phyloP scores from a whole-genome alignment of 352 stramenopile genomes.

The Phytophthora syringae region DNA sequence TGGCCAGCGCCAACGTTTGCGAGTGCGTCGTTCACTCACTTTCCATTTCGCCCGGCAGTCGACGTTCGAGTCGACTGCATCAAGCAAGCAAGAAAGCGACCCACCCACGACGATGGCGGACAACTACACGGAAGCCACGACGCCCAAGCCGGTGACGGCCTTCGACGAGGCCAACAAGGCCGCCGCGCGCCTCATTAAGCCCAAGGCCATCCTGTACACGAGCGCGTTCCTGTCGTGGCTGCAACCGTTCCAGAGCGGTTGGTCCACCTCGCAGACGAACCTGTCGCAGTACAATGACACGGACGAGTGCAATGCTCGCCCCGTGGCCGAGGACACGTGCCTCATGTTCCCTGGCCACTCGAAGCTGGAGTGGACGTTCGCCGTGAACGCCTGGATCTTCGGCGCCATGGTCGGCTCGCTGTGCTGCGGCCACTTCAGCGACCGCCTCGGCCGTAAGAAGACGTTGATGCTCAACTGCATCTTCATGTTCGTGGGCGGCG shows the following conservation, averaged over 20 bases:
- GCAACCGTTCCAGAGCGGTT: too few species aligned
- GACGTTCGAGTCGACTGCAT: conserved; percentile 13
- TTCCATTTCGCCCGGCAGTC: conserved; percentile 14
- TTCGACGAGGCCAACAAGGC: conserved; percentile 25
- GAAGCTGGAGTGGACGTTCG: too few species aligned
- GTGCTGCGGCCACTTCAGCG: conserved; percentile 37
- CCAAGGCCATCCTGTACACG: too few species aligned
- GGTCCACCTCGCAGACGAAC: too few species aligned
- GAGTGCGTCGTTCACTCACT: conserved; percentile 3
- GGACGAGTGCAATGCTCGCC: conserved; percentile 19
- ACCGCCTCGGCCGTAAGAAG: conserved; percentile 33
- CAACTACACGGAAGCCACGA: conserved; percentile 20
- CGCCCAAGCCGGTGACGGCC: conserved; percentile 6
- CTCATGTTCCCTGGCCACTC: conserved; percentile 23
- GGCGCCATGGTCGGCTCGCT: too few species aligned
- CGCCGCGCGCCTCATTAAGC: too few species aligned
- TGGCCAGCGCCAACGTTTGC: neutral
- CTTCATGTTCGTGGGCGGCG: conserved; percentile 46
- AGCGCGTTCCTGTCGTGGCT: too few species aligned
- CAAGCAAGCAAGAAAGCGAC: conserved; percentile 6
- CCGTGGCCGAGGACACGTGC: conserved; percentile 18
- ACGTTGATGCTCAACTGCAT: conserved; percentile 26
- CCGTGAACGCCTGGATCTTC: too few species aligned
- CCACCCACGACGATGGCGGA: conserved; percentile 13
- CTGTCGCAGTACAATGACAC: too few species aligned